Conservation (phyloP, 352 stramenopile genomes). For the Phytopythium ostracodes region DNA sequence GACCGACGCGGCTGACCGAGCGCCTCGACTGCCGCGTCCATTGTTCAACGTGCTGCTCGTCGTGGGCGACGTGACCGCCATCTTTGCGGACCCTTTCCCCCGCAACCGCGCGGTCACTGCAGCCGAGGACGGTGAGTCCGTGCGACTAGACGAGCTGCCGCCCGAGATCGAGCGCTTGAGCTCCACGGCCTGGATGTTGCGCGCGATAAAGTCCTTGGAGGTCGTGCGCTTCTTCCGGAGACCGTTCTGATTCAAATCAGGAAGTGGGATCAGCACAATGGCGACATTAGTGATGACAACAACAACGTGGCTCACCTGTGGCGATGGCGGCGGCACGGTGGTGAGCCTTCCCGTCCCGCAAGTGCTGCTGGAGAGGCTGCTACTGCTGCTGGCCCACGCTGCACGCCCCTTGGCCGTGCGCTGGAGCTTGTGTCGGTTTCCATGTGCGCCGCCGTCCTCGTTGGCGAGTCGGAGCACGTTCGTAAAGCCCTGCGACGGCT, state of each 20-base stretch:
- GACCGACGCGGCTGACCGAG: not conserved
- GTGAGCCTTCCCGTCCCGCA: not conserved
- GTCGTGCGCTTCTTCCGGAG: slow-evolving; percentile 20
- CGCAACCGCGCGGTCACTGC: not conserved
- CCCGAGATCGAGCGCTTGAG: slow-evolving; percentile 29
- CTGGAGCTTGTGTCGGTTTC: slow-evolving; percentile 34
- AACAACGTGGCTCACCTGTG: not conserved
- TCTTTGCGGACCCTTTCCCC: slow-evolving; percentile 29
- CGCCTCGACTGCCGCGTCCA: not conserved
- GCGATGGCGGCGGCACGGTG: not conserved
- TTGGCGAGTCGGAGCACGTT: not conserved
- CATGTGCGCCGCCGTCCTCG: not conserved
- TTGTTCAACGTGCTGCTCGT: not conserved
- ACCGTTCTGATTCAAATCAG: not conserved
- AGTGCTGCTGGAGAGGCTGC: slow-evolving; percentile 20
- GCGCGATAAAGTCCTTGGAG: slow-evolving; percentile 35
- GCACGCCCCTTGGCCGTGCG: slow-evolving; percentile 25
- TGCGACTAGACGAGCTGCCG: slow-evolving; percentile 14
- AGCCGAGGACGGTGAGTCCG: slow-evolving; percentile 20
- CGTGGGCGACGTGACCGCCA: not conserved
- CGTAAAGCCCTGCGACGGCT: not conserved
- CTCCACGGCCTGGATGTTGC: slow-evolving; percentile 34
- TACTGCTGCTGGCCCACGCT: slow-evolving; percentile 20
- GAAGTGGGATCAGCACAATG: too few species aligned
- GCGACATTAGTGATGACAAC: too few species aligned